Evolutionary conservation across 2,329 filamentous ascomycete genomes (phyloP).

Genomic region (Ophiobolus disseminans): DNA sequence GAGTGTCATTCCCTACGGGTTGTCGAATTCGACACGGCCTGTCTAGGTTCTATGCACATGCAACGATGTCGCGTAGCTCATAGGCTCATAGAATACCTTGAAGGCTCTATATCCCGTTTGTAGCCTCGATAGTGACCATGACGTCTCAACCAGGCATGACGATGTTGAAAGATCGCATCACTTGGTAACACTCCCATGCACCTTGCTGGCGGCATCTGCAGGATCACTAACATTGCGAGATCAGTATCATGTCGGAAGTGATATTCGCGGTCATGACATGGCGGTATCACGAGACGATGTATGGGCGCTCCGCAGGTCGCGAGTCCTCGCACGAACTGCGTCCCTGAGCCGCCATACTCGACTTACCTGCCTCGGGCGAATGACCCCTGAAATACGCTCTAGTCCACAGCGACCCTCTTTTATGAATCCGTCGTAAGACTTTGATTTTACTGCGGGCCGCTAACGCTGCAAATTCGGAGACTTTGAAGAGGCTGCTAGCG

Average conservation of each 20-base stretch:
- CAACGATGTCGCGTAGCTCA: too few relatives aligned
- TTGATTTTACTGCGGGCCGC: slow-evolving; percentile 23
- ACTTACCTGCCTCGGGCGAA: not conserved
- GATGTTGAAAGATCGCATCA: too few relatives aligned
- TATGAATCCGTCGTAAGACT: slow-evolving; percentile 22
- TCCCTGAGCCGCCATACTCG: not conserved
- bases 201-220: too few relatives aligned
- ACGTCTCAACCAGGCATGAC: too few relatives aligned
- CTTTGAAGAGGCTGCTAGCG: slow-evolving; percentile 19
- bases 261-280: too few relatives aligned
- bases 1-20: not conserved
- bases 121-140: slow-evolving; percentile 29
- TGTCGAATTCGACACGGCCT: not conserved
- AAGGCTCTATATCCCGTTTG: slow-evolving; percentile 15
- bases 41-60: too few relatives aligned
- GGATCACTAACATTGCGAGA: too few relatives aligned
- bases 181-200: too few relatives aligned
- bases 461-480: slow-evolving; percentile 33
- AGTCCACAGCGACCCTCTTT: slow-evolving; percentile 32
- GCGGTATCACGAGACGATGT: too few relatives aligned
- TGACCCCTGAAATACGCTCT: not conserved
- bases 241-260: too few relatives aligned
- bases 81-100: not conserved
- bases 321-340: too few relatives aligned
- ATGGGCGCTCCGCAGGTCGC: too few relatives aligned